Evolutionary conservation across 2,329 filamentous ascomycete species (phyloP), one percentile per base, ranked within the genome.

Genomic region (Venturia asperata): DNA sequence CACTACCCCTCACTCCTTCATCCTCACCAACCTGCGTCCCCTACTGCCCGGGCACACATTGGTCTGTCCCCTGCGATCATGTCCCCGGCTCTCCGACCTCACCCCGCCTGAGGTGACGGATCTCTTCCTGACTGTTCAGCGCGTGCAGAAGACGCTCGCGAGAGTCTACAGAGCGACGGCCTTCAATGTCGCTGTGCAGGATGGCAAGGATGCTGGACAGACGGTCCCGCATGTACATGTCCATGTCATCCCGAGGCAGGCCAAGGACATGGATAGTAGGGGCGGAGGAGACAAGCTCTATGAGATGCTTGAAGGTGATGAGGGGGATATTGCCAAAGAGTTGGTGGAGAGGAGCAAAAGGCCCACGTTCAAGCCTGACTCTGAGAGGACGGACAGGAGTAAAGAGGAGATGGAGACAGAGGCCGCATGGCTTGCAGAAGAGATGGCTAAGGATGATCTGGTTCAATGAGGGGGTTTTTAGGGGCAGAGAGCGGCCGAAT

Each of bases 111-210:
- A 97, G 78, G 84, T 91, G n/a, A 79, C 81, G 43, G 93, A 99
- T 75, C 85, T 99, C 27, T 96, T 97, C 78, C 76, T 83, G n/a
- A 88, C 92, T 1, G 92, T 96, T 37, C 91, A 94, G 75, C 85
- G 86, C 49, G 87, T 96, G 6, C 88, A 92, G 70, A 83, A 83
- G 60, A 92, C 95, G 79, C 82, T 97, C 9, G 79, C 84, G 71
- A 79, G 80, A 39, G 75, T 86, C 68, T 82, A 83, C 74, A 73
- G 82, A 42, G 88, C 86, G 6, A 86, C 90, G 11, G 89, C 90
- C 67, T 88, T 97, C 78, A 97, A 96, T 73, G 87, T 99, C 62
- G 92, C 93, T 0, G 84, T 99, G n/a, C 94, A 99, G 75, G 94
- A 99, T 75, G 94, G 94, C 24, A 79, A 82, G 41, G 91, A 92